phyloP scores from a whole-genome alignment of 2,329 filamentous ascomycete species.

The Nemania abortiva region DNA sequence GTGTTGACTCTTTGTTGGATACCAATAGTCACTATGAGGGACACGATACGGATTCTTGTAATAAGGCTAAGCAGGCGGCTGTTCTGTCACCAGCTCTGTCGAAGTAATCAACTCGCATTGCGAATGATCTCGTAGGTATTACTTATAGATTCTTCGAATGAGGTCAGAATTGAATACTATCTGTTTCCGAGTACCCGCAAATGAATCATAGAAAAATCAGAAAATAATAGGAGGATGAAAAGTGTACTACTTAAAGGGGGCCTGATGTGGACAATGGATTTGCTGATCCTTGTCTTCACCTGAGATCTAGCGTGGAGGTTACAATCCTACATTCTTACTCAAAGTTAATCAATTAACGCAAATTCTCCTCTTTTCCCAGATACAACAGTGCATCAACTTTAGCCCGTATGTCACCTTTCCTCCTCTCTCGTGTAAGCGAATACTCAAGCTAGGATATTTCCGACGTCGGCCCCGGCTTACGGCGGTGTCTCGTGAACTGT shows the following conservation, averaged over 20 bases:
- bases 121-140: no score
- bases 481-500: slow-evolving; percentile 10
- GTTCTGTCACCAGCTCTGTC: neutral
- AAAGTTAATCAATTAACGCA: neutral
- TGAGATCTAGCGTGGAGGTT: neutral
- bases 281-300: neutral
- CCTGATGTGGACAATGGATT: neutral
- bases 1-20: neutral
- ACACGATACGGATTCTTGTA: neutral
- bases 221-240: neutral
- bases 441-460: neutral
- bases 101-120: neutral
- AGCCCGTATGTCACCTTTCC: neutral
- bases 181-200: no score
- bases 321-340: neutral
- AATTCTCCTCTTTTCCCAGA: neutral
- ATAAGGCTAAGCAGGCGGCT: neutral
- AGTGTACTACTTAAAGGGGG: neutral
- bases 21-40: neutral
- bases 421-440: no score
- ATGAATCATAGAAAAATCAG: no score
- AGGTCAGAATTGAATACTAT: neutral
- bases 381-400: neutral
- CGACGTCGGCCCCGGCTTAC: slow-evolving; percentile 5
- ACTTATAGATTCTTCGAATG: no score